phyloP scores from a whole-genome alignment of 495 filamentous ascomycete genomes.

The Tricharina praecox region DNA sequence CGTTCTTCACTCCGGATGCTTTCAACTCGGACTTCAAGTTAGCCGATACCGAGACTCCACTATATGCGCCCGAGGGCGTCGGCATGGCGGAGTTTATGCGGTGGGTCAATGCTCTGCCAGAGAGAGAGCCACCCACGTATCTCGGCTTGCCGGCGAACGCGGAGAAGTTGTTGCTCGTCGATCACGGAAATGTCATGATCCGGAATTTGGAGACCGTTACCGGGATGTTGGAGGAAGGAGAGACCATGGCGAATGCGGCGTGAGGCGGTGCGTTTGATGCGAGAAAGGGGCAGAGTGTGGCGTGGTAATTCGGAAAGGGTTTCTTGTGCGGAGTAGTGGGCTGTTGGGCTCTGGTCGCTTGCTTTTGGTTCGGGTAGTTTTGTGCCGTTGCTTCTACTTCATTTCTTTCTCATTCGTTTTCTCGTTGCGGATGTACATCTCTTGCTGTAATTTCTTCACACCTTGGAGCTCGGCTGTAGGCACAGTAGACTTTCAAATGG shows the following conservation, averaged over 20 bases:
- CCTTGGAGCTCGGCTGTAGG: too few species aligned
- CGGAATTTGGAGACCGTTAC: constrained; percentile 67
- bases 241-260: constrained; percentile 30
- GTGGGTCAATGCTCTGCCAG: constrained; percentile 83
- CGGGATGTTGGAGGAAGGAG: constrained; percentile 78
- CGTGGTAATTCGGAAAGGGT: too few species aligned
- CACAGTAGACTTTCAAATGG: too few species aligned
- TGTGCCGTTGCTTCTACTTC: too few species aligned
- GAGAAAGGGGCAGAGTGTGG: too few species aligned
- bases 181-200: constrained; percentile 72
- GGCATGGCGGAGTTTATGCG: constrained; percentile 69
- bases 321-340: too few species aligned
- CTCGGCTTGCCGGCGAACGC: constrained; percentile 91
- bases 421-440: too few species aligned
- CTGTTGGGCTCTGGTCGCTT: too few species aligned
- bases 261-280: too few species aligned
- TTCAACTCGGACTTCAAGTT: constrained; percentile 86
- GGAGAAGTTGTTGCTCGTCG: constrained; percentile 85
- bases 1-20: constrained; percentile 64
- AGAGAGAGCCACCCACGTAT: constrained; percentile 92
- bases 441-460: too few species aligned
- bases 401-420: too few species aligned
- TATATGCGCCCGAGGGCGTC: constrained; percentile 63
- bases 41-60: constrained; percentile 41
- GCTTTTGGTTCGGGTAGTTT: too few species aligned